Evolutionary conservation across 805 yeast genomes (phyloP), one percentile per base, ranked within the genome.

Genomic region (Zygoascus flipseniorum): DNA sequence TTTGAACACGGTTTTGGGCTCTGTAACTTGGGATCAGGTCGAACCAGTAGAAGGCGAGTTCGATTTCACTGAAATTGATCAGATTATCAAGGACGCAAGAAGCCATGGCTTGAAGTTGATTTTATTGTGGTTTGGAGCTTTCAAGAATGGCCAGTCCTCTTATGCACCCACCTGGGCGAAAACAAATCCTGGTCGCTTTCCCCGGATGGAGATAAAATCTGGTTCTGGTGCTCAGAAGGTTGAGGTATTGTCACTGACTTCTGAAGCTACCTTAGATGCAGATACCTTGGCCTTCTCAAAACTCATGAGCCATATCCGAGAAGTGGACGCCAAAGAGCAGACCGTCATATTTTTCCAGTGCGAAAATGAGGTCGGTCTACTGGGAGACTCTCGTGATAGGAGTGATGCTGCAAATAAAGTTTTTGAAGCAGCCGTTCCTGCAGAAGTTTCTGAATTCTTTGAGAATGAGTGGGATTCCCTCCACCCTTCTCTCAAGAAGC

Each of bases 61-160:
- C 48, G 51, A 51, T 31, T 58, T 58, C 37, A 19, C 14, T 32
- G 56, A 57, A 26, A 47, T 57, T 16, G 59, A 56, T 43, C 16
- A 45, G 26, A 26, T 42, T 48, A 56, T 57, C 11, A 28, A n/a
- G 18, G 58, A 47, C 32, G 59, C 59, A 3, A 31, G 58, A 8
- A n/a, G 41, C 16, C 50, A 53, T 32, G 59, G 46, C 5, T 13
- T 57, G 26, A 45, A 56, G 18, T 42, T 57, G 8, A 31, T 51
- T 16, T 44, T 57, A n/a, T 45, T 52, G 18, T 57, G 60, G 60
- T 57, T 57, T 44, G 60, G 60, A 28, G 35, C 60, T 9, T 57
- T 56, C 43, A 57, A 57, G 35, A 56, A 57, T 39, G 60, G 57
- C 6, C 31, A 52, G 42, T 54, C 56, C 10, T 26, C 53, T 14